Percentiles rank a stretch among this genome's conserved stretches.
Conservation (phyloP, 2,329 filamentous ascomycete genomes). For the Apiospora hydei region DNA sequence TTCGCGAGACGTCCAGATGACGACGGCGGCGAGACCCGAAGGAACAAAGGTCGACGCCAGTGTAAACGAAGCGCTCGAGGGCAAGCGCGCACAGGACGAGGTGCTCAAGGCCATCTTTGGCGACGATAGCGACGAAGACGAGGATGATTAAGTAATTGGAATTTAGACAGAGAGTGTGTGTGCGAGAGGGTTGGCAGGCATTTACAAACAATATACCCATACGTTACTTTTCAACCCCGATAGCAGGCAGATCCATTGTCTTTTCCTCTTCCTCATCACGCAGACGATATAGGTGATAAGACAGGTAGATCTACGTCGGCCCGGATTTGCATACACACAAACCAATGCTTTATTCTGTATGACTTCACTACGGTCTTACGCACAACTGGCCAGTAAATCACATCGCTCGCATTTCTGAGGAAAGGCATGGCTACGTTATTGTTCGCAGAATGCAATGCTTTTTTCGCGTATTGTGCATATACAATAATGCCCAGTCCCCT, state of each 20-base stretch:
- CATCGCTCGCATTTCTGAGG: not conserved
- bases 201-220: slow-evolving; percentile 17
- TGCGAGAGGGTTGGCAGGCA: not conserved
- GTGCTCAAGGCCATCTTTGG: slow-evolving; percentile 95
- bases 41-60: slow-evolving; percentile 68
- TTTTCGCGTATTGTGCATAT: not conserved
- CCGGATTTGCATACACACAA: not conserved
- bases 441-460: not conserved
- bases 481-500: not conserved
- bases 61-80: slow-evolving; percentile 80
- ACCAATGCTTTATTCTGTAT: not conserved
- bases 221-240: not conserved
- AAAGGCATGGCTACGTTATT: not conserved
- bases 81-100: slow-evolving; percentile 75
- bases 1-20: not conserved
- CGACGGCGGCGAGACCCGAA: not conserved
- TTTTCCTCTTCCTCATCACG: not conserved
- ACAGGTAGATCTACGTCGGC: not conserved
- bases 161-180: not conserved
- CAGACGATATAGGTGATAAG: not conserved
- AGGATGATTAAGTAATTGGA: slow-evolving; percentile 39
- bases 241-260: not conserved
- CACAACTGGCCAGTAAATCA: not conserved
- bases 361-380: not conserved
- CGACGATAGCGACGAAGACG: slow-evolving; percentile 75